These are phyloP conservation scores for Parmelia sp. DNA, from an alignment of 495 filamentous ascomycete species.

Conservation along the genomic window DNA sequence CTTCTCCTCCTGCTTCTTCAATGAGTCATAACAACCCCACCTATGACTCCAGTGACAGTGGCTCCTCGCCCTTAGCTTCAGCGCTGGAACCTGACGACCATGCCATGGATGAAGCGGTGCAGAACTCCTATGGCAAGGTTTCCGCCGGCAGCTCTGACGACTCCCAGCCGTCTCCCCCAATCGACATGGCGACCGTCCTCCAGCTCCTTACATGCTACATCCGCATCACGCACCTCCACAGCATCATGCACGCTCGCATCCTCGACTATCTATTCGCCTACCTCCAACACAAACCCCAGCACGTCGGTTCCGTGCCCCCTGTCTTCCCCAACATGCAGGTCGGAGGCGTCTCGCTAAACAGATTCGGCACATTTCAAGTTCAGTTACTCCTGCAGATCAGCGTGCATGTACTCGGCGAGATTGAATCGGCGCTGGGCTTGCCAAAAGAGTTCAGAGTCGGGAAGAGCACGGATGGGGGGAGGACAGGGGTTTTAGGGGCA, in stretches of 20 bases:
- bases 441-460: constrained; percentile 9
- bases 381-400: constrained; percentile 13
- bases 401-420: constrained; percentile 13
- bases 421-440: constrained; percentile 13
- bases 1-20: neutral
- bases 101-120: neutral
- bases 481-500: constrained; percentile 6
- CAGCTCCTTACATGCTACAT: constrained; percentile 21
- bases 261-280: constrained; percentile 13
- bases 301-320: constrained; percentile 6
- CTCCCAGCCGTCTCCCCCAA: neutral
- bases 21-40: constrained; percentile 1
- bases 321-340: constrained; percentile 16
- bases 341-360: constrained; percentile 16
- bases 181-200: constrained; percentile 16
- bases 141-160: neutral
- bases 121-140: neutral
- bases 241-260: constrained; percentile 15
- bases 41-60: constrained; percentile 8
- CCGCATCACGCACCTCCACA: constrained; percentile 17
- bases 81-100: constrained; percentile 5
- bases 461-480: neutral
- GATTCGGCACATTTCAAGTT: constrained; percentile 12
- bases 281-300: neutral
- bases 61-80: constrained; percentile 7